Evolutionary conservation across 2,329 filamentous ascomycete genomes (phyloP), one percentile per base, ranked within the genome.

Genomic region (Aureobasidium vineae): DNA sequence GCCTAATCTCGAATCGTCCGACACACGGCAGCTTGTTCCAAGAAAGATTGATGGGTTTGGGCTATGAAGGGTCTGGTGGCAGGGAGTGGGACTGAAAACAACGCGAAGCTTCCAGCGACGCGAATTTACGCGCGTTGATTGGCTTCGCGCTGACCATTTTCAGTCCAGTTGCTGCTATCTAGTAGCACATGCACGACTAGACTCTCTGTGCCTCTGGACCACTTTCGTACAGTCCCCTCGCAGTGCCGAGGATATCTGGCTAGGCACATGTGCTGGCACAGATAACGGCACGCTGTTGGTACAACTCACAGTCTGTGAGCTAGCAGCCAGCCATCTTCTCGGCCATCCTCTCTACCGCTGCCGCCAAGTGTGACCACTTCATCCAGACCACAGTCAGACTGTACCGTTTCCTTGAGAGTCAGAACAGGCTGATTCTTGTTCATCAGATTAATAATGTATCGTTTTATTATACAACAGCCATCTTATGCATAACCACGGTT

Each of bases 21-120:
- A 49, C 57, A 36, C 57, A 61, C 57, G 57, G 57, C 57, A 49
- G 57, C 43, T 49, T 38, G 41, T 23, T 61, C 43, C 41, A 49
- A 47, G 26, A 61, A 49, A 61, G 57, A 38, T 11, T 49, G 53
- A 57, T 57, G 53, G 23, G 38, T 21, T 45, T n/a, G 15, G 26
- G 40, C 10, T 36, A 61, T 36, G 41, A 61, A 38, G 57, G 41
- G 57, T 61, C 57, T 38, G 57, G 57, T 61, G 57, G 57, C 57
- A 61, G 57, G 57, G 41, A 61, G 57, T 47, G 57, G 41, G 57
- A 49, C 57, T 33, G 23, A 11, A 23, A 59, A 38, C 56, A 49
- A 61, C 57, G 31, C 57, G 57, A 36, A 47, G 45, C 16, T 28
- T 21, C 38, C 26, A 26, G 5, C 56, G 40, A 60, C 41, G 53